These are phyloP conservation scores for Trifolium repens DNA, from an alignment of 306 rosid genomes.

Conservation along the genomic window DNA sequence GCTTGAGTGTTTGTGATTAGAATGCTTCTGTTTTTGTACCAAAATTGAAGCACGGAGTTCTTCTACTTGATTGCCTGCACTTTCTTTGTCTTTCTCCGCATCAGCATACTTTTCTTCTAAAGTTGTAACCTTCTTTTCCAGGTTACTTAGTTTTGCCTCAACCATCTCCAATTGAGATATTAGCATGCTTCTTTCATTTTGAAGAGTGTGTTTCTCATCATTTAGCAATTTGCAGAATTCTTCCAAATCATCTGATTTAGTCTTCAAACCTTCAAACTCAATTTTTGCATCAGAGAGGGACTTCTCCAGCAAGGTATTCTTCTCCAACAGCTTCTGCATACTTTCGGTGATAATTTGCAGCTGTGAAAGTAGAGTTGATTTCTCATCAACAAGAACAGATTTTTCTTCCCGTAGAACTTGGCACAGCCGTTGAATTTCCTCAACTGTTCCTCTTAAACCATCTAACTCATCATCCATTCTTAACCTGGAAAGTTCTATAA, in stretches of 20 bases:
- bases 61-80: slow-evolving; percentile 60
- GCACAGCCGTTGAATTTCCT: slow-evolving; percentile 65
- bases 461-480: slow-evolving; percentile 67
- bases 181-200: slow-evolving; percentile 70
- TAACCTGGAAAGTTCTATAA: slow-evolving; percentile 62
- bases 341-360: slow-evolving; percentile 72
- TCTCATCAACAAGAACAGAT: slow-evolving; percentile 67
- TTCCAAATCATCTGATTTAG: slow-evolving; percentile 70
- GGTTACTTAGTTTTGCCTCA: slow-evolving; percentile 64
- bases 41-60: slow-evolving; percentile 67
- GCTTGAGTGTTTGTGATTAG: slow-evolving; percentile 60
- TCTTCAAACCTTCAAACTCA: slow-evolving; percentile 80
- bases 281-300: slow-evolving; percentile 71
- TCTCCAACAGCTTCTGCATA: slow-evolving; percentile 81
- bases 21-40: slow-evolving; percentile 65
- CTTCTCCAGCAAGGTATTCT: slow-evolving; percentile 71
- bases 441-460: slow-evolving; percentile 54
- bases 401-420: slow-evolving; percentile 79
- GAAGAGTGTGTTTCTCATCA: slow-evolving; percentile 73
- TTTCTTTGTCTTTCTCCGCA: slow-evolving; percentile 73
- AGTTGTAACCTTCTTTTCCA: slow-evolving; percentile 64
- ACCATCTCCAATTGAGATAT: slow-evolving; percentile 68
- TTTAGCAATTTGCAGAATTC: slow-evolving; percentile 69
- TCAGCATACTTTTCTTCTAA: slow-evolving; percentile 71
- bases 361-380: slow-evolving; percentile 71